Evolutionary conservation across 108 stramenopile genomes (phyloP), one percentile per base, ranked within the genome.

Genomic region (Phaeodactylum tricornutum): DNA sequence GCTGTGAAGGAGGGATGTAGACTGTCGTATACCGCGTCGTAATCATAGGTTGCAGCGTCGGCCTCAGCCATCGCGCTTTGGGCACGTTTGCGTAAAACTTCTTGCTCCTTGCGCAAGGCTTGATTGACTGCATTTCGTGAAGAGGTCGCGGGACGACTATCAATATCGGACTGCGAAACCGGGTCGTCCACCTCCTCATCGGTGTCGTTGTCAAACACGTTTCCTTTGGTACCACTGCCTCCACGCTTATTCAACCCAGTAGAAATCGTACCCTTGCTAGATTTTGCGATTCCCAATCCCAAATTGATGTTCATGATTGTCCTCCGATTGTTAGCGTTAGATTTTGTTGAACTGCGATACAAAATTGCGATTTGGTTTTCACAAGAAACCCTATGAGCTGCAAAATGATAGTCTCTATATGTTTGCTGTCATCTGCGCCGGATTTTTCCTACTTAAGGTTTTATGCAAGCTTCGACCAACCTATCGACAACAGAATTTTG

Each of bases 21-120:
- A 4, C 63, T 56, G 33, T 84, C 79, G 27, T 81, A 84, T 21
- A 68, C 65, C n/a, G 66, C 81, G 52, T 87, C 86, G 40, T 78
- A 84, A 47, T 83, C 86, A 40, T 67, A 83, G 23, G 67, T 50
- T 3, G 23, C 41, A 6, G 48, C 26, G 33, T 68, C 72, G 19
- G 42, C 40, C 14, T 35, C 42, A 32, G 16, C 15, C 47, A 68
- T 53, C 48, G 62, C 68, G 24, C 61, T 57, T 50, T 80, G 47
- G 2, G 79, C 79, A 43, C 79, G 58, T 62, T 67, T 47, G 15
- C 81, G 53, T 1, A 83, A 47, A 3, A 79, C 81, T n/a, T 54
- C 75, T 56, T 87, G 86, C 59, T 83, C 79, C 28, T 50, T 34
- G 25, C 53, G 56, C 20, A 87, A 72, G 43, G 80, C 78, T 27